Evolutionary conservation across 495 filamentous ascomycete species (phyloP).

Genomic region (Aspergillus biplanus): DNA sequence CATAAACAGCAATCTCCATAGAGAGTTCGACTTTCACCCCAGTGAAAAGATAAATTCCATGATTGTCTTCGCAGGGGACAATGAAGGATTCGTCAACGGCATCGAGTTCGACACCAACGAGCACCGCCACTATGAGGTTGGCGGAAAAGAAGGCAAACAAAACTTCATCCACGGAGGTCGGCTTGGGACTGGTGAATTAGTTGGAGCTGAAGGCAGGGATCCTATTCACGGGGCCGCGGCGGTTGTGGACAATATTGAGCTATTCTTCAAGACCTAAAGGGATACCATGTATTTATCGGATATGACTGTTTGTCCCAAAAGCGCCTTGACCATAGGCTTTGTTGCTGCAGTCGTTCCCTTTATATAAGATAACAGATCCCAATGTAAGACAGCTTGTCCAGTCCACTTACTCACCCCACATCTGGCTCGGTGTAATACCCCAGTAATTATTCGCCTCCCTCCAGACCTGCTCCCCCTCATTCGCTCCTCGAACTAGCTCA

Average conservation of each 20-base stretch:
- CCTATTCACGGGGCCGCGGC: neutral
- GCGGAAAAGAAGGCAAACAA: neutral
- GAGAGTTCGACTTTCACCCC: neutral
- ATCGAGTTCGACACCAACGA: constrained; percentile 7
- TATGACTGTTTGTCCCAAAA: too few relatives aligned
- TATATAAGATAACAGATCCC: too few relatives aligned
- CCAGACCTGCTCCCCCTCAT: too few relatives aligned
- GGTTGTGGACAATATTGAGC: constrained; percentile 1
- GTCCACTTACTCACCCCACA: too few relatives aligned
- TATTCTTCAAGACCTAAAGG: neutral
- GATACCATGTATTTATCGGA: neutral
- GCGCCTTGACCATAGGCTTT: too few relatives aligned
- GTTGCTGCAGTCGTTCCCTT: too few relatives aligned
- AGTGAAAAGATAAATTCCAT: neutral
- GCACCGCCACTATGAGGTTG: neutral
- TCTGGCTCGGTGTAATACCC: too few relatives aligned
- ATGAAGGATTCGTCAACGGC: constrained; percentile 6
- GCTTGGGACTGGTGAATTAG: neutral
- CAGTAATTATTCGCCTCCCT: too few relatives aligned
- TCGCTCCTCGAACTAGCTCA: too few relatives aligned
- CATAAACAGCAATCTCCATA: neutral
- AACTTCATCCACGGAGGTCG: neutral
- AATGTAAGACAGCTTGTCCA: too few relatives aligned
- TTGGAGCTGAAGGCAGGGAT: constrained; percentile 7
- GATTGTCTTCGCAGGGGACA: neutral